These are phyloP conservation scores for Euphorbia celastroides DNA, from an alignment of 441 rosid species.

Conservation along the genomic window DNA sequence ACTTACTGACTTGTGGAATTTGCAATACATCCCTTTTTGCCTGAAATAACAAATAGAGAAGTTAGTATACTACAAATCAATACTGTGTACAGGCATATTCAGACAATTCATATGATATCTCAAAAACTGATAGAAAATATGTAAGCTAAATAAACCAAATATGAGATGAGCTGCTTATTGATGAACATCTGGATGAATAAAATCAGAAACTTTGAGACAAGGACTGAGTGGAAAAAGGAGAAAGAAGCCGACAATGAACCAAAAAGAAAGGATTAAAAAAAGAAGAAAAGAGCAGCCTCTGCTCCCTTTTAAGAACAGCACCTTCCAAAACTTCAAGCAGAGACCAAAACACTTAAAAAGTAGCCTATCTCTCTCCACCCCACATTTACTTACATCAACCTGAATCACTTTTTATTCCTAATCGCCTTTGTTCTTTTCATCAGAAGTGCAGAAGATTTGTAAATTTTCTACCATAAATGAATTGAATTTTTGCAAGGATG, in stretches of 20 bases:
- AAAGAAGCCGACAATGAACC: too few species aligned
- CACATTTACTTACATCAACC: background rate
- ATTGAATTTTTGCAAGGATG: too few species aligned
- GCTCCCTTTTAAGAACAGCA: background rate
- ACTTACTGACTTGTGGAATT: slow-evolving; percentile 63
- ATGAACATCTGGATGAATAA: background rate
- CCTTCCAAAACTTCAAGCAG: background rate
- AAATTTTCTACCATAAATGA: too few species aligned
- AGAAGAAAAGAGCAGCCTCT: background rate
- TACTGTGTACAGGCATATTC: background rate
- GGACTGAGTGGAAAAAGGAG: background rate
- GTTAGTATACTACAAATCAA: slow-evolving; percentile 16
- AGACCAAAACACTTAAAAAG: background rate
- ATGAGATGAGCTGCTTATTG: background rate
- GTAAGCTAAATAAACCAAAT: background rate
- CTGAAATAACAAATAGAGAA: slow-evolving; percentile 39
- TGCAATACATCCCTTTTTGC: slow-evolving; percentile 67
- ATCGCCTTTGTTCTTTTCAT: background rate
- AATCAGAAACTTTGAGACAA: background rate
- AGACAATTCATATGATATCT: background rate
- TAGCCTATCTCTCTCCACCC: background rate
- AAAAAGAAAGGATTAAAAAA: too few species aligned
- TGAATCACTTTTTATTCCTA: background rate
- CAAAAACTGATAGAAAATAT: slow-evolving; percentile 2
- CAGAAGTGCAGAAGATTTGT: too few species aligned